Evolutionary conservation across 179 eudicot genomes (phyloP), one percentile per base, ranked within the genome.

Genomic region (Amaranthus tricolor): DNA sequence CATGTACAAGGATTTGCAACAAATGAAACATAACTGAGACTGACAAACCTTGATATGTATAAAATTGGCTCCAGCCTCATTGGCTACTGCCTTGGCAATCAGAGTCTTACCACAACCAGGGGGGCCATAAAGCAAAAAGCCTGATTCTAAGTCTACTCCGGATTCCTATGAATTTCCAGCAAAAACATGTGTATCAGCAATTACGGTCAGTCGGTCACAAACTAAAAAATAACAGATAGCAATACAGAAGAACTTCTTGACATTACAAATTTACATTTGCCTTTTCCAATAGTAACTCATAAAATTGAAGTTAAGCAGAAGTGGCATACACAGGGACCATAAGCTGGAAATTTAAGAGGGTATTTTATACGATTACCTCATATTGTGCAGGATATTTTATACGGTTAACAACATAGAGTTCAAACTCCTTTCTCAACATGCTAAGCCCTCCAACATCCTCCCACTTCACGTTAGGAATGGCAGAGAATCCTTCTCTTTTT

Each of bases 31-130:
- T 44, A 73, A 63, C 19, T 54, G 21, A 60, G 65, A 52, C 51
- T 66, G 62, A 73, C 79, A 81, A 67, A 93, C 98, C 98, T 91
- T 94, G 66, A 94, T 85, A 73, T 94, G 93, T 84, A 94, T 94
- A 78, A 94, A 92, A 80, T 86, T 92, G 52, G 96, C 97, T 68
- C 98, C 98, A 2, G 98, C 92, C 83, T 91, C 97, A 78, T 85
- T 90, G 54, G 98, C 98, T 74, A 94, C 94, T 67, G 97, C 97
- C 86, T 94, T 94, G 49, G 97, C 98, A 83, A 94, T 92, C 76
- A 92, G 86, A 53, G 98, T 94, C 85, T 94, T 92, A 17, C 98
- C 98, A 75, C 98, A 94, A 72, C 98, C 98, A 56, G 98, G 98
- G 63, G 98, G 98, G 43, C 98, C 98, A 78, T 87, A 92, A 61